phyloP scores from a whole-genome alignment of 2,329 filamentous ascomycete genomes.

The Akanthomyces uredinophilus region DNA sequence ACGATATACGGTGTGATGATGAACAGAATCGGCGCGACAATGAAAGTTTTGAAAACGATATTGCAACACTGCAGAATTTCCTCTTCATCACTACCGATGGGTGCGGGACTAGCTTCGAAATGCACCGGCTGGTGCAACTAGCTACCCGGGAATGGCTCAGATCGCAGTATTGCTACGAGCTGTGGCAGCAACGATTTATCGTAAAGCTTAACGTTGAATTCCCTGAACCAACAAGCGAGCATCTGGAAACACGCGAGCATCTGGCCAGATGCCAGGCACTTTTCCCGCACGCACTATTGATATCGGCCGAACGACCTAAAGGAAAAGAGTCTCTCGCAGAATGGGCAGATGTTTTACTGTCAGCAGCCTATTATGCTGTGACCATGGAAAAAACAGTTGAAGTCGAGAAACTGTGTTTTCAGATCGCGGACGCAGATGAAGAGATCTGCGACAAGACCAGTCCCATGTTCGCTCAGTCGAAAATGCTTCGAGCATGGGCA shows the following conservation, averaged over 20 bases:
- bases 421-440: too few relatives aligned
- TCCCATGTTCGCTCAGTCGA: too few relatives aligned
- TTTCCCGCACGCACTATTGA: conserved; percentile 20
- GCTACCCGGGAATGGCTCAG: conserved; percentile 22
- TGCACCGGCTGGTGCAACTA: conserved; percentile 33
- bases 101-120: conserved; percentile 25
- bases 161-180: conserved; percentile 10
- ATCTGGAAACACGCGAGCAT: conserved; percentile 20
- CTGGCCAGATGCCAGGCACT: conserved; percentile 20
- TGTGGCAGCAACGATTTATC: conserved; percentile 18
- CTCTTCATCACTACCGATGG: conserved; percentile 24
- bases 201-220: conserved; percentile 16
- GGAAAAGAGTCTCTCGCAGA: conserved; percentile 15
- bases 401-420: too few relatives aligned
- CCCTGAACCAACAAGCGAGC: too few relatives aligned
- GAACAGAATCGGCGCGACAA: conserved; percentile 10
- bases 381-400: too few relatives aligned
- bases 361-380: conserved; percentile 20
- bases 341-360: conserved; percentile 19
- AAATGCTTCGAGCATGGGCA: too few relatives aligned
- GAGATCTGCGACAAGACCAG: too few relatives aligned
- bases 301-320: conserved; percentile 16
- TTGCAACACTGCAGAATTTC: conserved; percentile 26
- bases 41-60: conserved; percentile 24
- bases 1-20: conserved; percentile 10